Evolutionary conservation across 1,284 basidiomycete genomes (phyloP).

Genomic region (Exobasidium cylindrosporum): DNA sequence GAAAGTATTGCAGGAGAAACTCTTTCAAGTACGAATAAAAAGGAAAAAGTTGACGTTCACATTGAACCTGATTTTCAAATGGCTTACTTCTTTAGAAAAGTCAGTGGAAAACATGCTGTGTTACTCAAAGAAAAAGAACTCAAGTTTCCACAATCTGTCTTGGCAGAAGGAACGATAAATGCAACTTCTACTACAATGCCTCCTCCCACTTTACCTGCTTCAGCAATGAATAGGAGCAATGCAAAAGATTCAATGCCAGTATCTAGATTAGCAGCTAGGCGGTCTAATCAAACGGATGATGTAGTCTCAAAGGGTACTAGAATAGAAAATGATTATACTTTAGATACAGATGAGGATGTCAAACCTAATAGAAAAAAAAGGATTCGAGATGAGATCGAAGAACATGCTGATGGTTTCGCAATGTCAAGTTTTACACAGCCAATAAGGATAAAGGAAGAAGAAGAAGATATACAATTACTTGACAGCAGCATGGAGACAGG

Average conservation of each 20-base stretch:
- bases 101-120: slow-evolving; percentile 49
- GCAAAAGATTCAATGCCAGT: not conserved
- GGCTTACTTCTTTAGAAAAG: slow-evolving; percentile 56
- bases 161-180: not conserved
- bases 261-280: slow-evolving; percentile 3
- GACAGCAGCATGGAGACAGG: not conserved
- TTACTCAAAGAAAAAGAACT: slow-evolving; percentile 6
- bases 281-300: not conserved
- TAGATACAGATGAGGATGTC: not conserved
- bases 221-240: slow-evolving; percentile 3
- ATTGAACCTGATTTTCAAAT: slow-evolving; percentile 49
- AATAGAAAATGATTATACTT: not conserved
- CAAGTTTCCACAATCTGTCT: slow-evolving; percentile 3
- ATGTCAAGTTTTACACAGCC: not conserved
- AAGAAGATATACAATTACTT: not conserved
- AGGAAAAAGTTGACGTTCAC: slow-evolving; percentile 55
- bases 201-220: slow-evolving; percentile 3
- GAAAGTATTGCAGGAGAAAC: slow-evolving; percentile 35
- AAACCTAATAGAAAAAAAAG: not conserved
- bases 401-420: not conserved
- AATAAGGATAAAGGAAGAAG: slow-evolving; percentile 12
- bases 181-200: not conserved
- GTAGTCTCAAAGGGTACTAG: not conserved
- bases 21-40: slow-evolving; percentile 28
- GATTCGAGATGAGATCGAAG: not conserved